A percentile compares a stretch with the other conserved stretches of the same genome.
These are phyloP conservation scores for Glycine soja DNA, from an alignment of 306 rosid species.

Conservation along the genomic window DNA sequence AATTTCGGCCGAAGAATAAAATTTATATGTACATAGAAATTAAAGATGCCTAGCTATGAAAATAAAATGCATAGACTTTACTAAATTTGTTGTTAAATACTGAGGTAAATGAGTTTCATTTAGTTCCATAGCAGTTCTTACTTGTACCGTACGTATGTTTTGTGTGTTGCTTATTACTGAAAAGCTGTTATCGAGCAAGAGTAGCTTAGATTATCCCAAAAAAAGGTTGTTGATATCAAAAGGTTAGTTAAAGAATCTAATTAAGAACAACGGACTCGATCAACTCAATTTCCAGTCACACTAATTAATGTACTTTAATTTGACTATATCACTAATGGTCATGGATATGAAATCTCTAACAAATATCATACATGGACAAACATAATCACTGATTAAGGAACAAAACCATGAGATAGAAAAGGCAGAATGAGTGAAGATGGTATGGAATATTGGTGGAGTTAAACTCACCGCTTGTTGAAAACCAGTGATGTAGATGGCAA, in stretches of 20 bases:
- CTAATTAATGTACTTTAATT: background rate
- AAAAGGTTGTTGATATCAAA: background rate
- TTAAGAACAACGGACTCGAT: background rate
- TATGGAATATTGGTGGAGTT: too few relatives aligned
- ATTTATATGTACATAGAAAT: too few relatives aligned
- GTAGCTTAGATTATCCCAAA: background rate
- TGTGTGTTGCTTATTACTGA: background rate
- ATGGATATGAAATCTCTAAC: too few relatives aligned
- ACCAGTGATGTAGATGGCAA: constrained; percentile 67
- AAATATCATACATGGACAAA: too few relatives aligned
- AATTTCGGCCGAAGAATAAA: too few relatives aligned
- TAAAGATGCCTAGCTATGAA: too few relatives aligned
- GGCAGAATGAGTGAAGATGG: background rate
- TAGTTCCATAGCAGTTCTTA: background rate
- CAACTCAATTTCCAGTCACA: background rate
- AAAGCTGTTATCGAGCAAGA: background rate
- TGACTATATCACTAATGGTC: too few relatives aligned
- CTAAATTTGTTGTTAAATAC: too few relatives aligned
- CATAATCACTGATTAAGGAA: background rate
- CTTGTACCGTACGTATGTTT: background rate
- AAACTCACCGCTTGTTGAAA: constrained; percentile 67
- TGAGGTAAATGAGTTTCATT: background rate
- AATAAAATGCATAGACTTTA: too few relatives aligned
- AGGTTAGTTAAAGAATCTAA: background rate
- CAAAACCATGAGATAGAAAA: background rate